A percentile compares a stretch with the other conserved stretches of the same genome.
These are phyloP conservation scores for Novymonas esmeraldas DNA, from an alignment of 208 protist genomes.

Conservation along the genomic window DNA sequence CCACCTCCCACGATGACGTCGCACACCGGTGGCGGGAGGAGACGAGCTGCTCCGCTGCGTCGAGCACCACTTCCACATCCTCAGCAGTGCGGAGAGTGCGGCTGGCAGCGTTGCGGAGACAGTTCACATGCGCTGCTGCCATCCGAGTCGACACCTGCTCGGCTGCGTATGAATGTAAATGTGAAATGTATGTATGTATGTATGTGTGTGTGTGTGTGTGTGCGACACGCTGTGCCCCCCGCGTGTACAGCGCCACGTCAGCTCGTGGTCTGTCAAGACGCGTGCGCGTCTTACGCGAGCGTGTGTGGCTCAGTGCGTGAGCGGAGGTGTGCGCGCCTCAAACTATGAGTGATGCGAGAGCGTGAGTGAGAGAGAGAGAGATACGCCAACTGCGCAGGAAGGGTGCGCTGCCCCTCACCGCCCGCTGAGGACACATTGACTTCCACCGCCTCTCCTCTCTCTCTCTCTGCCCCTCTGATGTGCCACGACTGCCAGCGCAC, in stretches of 20 bases:
- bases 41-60: constrained; percentile 13
- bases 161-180: neutral
- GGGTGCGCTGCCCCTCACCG: too few species aligned
- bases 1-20: constrained; percentile 33
- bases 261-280: neutral
- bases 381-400: too few species aligned
- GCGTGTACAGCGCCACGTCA: too few species aligned
- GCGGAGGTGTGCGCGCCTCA: neutral
- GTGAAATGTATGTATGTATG: constrained; percentile 2
- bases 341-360: too few species aligned
- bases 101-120: constrained; percentile 20
- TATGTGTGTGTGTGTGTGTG: neutral
- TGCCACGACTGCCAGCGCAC: neutral
- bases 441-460: neutral
- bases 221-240: neutral
- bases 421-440: neutral
- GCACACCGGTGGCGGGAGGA: constrained; percentile 9
- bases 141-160: too few species aligned
- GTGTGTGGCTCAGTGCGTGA: neutral
- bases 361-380: too few species aligned
- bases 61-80: constrained; percentile 11
- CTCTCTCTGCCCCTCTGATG: too few species aligned
- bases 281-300: neutral
- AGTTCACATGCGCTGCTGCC: too few species aligned
- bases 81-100: constrained; percentile 22